Base-by-base conservation (phyloP, 176 grass and related monocot species). In the Ensete ventricosum region DNA sequence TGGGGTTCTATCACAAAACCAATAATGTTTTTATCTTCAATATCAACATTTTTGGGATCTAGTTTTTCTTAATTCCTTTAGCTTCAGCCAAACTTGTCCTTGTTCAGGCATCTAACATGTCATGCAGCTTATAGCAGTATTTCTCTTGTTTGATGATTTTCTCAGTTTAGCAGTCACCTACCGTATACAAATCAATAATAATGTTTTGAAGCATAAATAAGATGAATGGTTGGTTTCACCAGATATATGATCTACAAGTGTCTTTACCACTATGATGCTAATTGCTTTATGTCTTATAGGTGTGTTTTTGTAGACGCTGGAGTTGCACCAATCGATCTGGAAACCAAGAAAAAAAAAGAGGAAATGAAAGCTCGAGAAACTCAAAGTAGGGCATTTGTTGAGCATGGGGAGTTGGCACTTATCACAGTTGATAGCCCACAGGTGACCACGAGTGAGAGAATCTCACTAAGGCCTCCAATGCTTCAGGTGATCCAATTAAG, bases 301-400 rank as follows among this genome's bases (percentile, higher is more conserved):
- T 99, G 95, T 76, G 95, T 99, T 51, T 99, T 91, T 86, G 95
- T 99, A 29, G 95, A 99, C 79, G 90, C 90, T 85, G 95, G 95
- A 63, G 88, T 99, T 76, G 90, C 95, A 69, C 70, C 82, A 58
- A 83, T 99, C 78, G 95, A 98, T 63, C 88, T 98, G 64, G 90
- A 98, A 83, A 93, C 95, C 65, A 98, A 88, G 79, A 98, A 77
- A 78, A 93, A 69, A 77, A 98, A 98, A 85, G 90, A 98, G 85
- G 90, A 98, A 93, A 89, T 93, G 86, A 93, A 98, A 87, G 82
- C 82, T 74, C 93, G 72, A 84, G 90, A 98, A 89, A 90, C 88
- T 55, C 95, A 98, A 78, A 93, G 73, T 75, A 77, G 43, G 29
- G 90, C 84, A 54, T 88, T 82, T 79, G 77, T 73, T 82, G 88